phyloP scores from a whole-genome alignment of 2,329 filamentous ascomycete genomes.

The Dactylellina sp. region DNA sequence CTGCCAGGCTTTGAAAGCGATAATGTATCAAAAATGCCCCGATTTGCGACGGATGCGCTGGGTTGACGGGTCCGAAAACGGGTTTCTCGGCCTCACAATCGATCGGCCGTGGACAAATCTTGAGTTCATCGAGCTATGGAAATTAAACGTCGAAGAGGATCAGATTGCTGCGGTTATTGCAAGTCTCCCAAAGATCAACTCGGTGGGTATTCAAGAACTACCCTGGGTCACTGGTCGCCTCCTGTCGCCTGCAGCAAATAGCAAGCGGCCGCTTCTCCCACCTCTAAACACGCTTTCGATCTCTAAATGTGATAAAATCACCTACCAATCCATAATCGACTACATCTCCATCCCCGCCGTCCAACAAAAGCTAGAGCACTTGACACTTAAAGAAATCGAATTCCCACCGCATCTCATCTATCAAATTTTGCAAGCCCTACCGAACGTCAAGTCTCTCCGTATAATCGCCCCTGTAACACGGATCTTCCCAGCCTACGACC shows the following conservation, averaged over 20 bases:
- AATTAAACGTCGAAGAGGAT: conserved; percentile 76
- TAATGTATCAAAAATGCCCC: conserved; percentile 84
- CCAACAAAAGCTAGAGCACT: conserved; percentile 74
- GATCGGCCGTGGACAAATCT: conserved; percentile 76
- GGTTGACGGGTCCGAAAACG: conserved; percentile 79
- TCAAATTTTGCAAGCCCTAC: conserved; percentile 64
- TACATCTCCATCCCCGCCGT: conserved; percentile 73
- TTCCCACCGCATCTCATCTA: conserved; percentile 66
- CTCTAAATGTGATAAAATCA: conserved; percentile 77
- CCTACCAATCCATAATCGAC: conserved; percentile 75
- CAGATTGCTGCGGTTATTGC: conserved; percentile 78
- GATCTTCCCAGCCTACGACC: conserved; percentile 69
- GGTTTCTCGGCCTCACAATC: conserved; percentile 76
- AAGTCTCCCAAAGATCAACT: conserved; percentile 74
- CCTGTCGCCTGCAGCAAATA: conserved; percentile 74
- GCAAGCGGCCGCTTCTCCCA: conserved; percentile 75
- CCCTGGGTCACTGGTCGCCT: conserved; percentile 79
- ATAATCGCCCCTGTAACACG: conserved; percentile 70
- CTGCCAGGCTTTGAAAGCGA: conserved; percentile 80
- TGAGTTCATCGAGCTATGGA: conserved; percentile 78
- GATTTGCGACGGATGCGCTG: conserved; percentile 92
- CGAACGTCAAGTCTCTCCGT: conserved; percentile 66
- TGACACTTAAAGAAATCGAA: conserved; percentile 78
- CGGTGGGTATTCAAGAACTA: conserved; percentile 79
- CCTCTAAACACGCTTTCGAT: conserved; percentile 79